A percentile compares a stretch with the other conserved stretches of the same genome.
Evolutionary conservation across 331 rosid species (phyloP).

Genomic region (Acacia concinna): DNA sequence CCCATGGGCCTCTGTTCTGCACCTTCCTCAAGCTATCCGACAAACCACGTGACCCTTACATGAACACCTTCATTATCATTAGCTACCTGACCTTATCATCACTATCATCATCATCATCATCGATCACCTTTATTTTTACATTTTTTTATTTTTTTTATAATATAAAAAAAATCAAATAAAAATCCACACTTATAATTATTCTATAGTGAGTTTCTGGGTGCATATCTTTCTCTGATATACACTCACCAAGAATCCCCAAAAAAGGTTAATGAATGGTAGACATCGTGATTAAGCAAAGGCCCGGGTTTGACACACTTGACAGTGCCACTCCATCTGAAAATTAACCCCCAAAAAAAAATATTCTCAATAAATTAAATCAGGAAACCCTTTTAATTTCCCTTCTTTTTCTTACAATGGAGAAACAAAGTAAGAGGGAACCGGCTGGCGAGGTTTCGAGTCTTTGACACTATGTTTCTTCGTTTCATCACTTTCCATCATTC

Average conservation of each 20-base stretch:
- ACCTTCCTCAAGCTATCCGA: constrained; percentile 61
- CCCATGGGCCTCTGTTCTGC: constrained; percentile 37
- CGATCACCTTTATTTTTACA: constrained; percentile 21
- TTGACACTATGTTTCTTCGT: not conserved
- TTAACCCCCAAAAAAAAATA: too few species aligned
- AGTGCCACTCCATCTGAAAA: constrained; percentile 57
- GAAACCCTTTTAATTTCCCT: not conserved
- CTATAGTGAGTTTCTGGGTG: not conserved
- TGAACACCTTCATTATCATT: constrained; percentile 36
- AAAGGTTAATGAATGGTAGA: constrained; percentile 43
- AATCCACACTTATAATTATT: constrained; percentile 43
- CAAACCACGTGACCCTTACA: constrained; percentile 64
- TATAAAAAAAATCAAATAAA: too few species aligned
- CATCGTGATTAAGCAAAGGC: constrained; percentile 61
- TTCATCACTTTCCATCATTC: not conserved
- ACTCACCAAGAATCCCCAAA: not conserved
- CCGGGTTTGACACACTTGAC: constrained; percentile 47
- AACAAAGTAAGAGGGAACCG: not conserved
- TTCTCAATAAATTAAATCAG: not conserved
- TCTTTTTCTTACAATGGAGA: not conserved
- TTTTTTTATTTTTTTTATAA: not conserved
- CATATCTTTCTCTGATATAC: constrained; percentile 31
- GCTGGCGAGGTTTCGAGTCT: not conserved
- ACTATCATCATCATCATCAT: constrained; percentile 30
- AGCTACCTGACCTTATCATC: constrained; percentile 36